Conservation (phyloP, 2,329 filamentous ascomycete genomes). For the Colletotrichum sp. region DNA sequence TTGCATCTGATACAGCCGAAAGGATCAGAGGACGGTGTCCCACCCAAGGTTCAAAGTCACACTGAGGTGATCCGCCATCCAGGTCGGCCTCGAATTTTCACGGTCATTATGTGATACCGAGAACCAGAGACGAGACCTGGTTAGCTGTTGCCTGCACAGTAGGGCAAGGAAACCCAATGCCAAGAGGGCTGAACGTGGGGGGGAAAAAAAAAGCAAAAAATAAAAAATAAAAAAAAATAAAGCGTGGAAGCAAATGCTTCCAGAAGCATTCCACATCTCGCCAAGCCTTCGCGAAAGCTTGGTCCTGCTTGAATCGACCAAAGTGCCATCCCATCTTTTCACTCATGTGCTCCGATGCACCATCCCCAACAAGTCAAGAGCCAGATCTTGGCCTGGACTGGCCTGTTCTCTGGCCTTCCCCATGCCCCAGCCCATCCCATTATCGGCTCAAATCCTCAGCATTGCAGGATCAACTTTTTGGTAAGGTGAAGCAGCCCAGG, state of each 20-base stretch:
- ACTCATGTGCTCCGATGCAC: background rate
- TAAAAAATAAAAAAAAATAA: background rate
- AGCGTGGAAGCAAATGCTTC: background rate
- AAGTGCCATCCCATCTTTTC: background rate
- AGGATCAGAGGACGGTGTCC: background rate
- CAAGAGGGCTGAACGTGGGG: background rate
- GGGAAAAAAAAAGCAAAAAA: too few species aligned
- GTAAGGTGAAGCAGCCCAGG: background rate
- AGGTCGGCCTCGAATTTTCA: background rate
- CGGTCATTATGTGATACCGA: background rate
- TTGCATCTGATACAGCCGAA: background rate
- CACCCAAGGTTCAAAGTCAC: background rate
- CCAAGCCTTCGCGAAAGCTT: constrained; percentile 3
- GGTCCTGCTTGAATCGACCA: background rate
- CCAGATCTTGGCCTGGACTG: background rate
- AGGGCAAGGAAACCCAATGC: background rate
- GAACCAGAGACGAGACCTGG: background rate
- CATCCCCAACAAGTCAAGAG: background rate
- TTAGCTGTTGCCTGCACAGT: background rate
- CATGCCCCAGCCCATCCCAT: background rate
- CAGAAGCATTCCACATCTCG: background rate
- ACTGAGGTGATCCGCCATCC: background rate
- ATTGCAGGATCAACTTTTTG: background rate
- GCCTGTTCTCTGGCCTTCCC: background rate
- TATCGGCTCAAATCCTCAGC: background rate